Evolutionary conservation across 2,329 filamentous ascomycete genomes (phyloP), one percentile per base, ranked within the genome.

Genomic region (Neoascochyta sp.): DNA sequence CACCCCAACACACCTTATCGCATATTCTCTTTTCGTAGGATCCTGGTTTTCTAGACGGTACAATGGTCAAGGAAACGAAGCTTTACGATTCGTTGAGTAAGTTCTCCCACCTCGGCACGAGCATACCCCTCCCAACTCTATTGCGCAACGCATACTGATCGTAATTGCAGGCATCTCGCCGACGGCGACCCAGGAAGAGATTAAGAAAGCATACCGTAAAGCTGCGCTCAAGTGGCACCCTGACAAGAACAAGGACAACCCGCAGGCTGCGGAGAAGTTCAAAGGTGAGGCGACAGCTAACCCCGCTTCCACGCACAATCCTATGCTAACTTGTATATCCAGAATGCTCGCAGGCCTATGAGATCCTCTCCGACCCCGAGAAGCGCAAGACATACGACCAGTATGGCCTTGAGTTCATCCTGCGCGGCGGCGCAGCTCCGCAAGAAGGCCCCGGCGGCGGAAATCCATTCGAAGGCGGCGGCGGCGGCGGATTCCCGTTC

Each of bases 191-290:
- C 86, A 93, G 66, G 90, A 95, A 59, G 90, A 96, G 46, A 94
- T 98, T 63, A 96, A 95, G 65, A 98, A 96, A 64, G 92, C 81
- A 36, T 95, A 95, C 65, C 78, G 85, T 43, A 95, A 95, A 74
- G 76, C 81, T 33, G 90, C 90, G 32, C 68, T 96, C 61, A 93
- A 89, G 69, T 89, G 80, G 68, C 92, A 98, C 60, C 92, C 92
- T 5, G 92, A 98, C 73, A 98, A 96, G 75, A 98, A 96, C 74
- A 89, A 89, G 65, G 82, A 94, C 67, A 88, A 90, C 52, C 80
- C 88, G 16, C 69, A 79, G 29, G 86, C 90, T 7, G 73, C 79
- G 39, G 92, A 96, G 62, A 95, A 90, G 67, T 98, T 98, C 75
- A 98, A 98, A 69, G 74, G 74, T 74, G 64, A 42, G 64, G 50